These are phyloP conservation scores for Hypoxylon sp. DNA, from an alignment of 2,329 filamentous ascomycete genomes.

Conservation along the genomic window DNA sequence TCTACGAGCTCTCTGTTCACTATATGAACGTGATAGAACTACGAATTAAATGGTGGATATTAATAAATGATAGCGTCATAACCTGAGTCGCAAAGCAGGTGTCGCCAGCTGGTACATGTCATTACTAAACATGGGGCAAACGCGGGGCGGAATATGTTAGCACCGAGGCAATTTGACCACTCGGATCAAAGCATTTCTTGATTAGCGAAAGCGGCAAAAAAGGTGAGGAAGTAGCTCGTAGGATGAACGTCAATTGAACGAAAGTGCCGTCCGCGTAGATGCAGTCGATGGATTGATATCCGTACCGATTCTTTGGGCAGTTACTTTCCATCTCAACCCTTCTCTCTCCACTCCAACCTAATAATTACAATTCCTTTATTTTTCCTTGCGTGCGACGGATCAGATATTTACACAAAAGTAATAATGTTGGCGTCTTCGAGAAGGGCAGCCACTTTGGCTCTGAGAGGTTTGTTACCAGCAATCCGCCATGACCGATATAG, in stretches of 20 bases:
- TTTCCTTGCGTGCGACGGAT: no score
- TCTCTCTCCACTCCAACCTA: slow-evolving; percentile 24
- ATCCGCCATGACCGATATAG: neutral
- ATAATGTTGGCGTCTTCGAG: slow-evolving; percentile 54
- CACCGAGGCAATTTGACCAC: slow-evolving; percentile 9
- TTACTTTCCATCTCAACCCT: slow-evolving; percentile 9
- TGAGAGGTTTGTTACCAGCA: slow-evolving; percentile 50
- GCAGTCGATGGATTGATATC: slow-evolving; percentile 26
- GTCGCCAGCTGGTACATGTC: no score
- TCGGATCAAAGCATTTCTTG: slow-evolving; percentile 33
- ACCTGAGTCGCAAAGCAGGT: no score
- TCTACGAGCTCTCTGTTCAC: no score
- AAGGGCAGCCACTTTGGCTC: slow-evolving; percentile 52
- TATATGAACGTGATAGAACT: no score
- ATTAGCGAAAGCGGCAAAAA: slow-evolving; percentile 39
- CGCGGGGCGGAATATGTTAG: slow-evolving; percentile 18
- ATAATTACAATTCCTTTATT: neutral
- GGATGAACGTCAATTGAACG: slow-evolving; percentile 25
- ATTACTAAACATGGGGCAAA: slow-evolving; percentile 6
- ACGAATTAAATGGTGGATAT: no score
- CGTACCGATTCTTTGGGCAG: neutral
- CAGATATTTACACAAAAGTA: slow-evolving; percentile 8
- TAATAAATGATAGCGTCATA: no score
- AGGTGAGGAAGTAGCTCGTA: slow-evolving; percentile 34
- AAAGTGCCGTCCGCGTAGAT: slow-evolving; percentile 19